A percentile compares a stretch with the other conserved stretches of the same genome.
Conservation (phyloP, 306 rosid genomes). For the Lablab purpureus region DNA sequence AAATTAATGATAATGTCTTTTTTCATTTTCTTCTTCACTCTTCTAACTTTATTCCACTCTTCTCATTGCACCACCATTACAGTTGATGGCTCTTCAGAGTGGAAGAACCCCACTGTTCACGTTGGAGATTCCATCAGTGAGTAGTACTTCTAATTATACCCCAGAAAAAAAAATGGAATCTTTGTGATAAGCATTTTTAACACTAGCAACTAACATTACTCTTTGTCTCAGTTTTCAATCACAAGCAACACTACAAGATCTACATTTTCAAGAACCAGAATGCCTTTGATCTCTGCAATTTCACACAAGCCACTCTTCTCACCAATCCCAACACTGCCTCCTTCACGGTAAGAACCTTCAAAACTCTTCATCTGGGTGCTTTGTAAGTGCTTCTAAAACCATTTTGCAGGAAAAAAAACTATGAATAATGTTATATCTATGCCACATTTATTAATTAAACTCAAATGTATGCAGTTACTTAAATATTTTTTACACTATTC, state of each 20-base stretch:
- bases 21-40: slow-evolving; percentile 47
- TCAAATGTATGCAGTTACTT: background rate
- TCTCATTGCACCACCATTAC: slow-evolving; percentile 59
- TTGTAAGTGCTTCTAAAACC: background rate
- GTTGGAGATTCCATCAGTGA: slow-evolving; percentile 79
- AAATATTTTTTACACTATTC: background rate
- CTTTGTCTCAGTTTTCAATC: slow-evolving; percentile 64
- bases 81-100: slow-evolving; percentile 74
- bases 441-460: background rate
- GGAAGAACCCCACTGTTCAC: slow-evolving; percentile 72
- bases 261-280: slow-evolving; percentile 79
- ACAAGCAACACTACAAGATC: slow-evolving; percentile 62
- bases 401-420: slow-evolving; percentile 4
- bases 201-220: slow-evolving; percentile 21
- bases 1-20: background rate
- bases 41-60: slow-evolving; percentile 45
- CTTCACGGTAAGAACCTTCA: slow-evolving; percentile 59
- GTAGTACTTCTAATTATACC: slow-evolving; percentile 16
- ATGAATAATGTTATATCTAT: background rate
- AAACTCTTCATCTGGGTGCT: slow-evolving; percentile 11
- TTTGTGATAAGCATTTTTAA: background rate
- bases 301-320: slow-evolving; percentile 76
- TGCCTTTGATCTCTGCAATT: slow-evolving; percentile 73
- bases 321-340: slow-evolving; percentile 61
- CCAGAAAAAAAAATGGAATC: background rate